Evolutionary conservation across 208 protist species (phyloP).

Genomic region (Wallacemonas collosoma): DNA sequence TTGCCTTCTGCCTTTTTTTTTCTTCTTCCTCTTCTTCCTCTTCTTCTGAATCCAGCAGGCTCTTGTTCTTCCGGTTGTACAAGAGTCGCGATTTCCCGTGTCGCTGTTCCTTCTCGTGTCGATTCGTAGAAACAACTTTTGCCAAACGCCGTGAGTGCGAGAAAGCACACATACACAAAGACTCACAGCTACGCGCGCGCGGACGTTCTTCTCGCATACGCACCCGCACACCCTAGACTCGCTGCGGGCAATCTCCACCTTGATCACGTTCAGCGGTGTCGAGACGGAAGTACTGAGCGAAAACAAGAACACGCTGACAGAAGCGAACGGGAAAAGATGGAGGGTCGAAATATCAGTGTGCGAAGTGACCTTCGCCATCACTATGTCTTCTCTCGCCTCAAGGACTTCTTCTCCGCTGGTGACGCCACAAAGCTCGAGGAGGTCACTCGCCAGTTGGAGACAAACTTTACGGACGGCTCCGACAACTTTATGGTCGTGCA

Average conservation of each 20-base stretch:
- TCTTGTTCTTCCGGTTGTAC: not conserved
- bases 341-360: slow-evolving; percentile 26
- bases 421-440: slow-evolving; percentile 63
- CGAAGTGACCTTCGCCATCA: slow-evolving; percentile 81
- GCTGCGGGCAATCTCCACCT: too few species aligned
- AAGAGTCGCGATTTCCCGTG: too few species aligned
- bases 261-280: not conserved
- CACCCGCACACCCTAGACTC: too few species aligned
- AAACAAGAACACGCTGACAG: not conserved
- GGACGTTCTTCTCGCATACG: too few species aligned
- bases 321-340: slow-evolving; percentile 16
- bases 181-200: too few species aligned
- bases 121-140: too few species aligned
- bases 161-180: too few species aligned
- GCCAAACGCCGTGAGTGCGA: too few species aligned
- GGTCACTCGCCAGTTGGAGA: slow-evolving; percentile 67
- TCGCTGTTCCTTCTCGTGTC: too few species aligned
- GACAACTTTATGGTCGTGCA: slow-evolving; percentile 87
- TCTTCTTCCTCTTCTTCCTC: slow-evolving; percentile 10
- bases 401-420: slow-evolving; percentile 86
- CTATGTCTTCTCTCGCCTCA: slow-evolving; percentile 87
- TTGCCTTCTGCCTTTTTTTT: slow-evolving; percentile 20
- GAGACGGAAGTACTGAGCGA: not conserved
- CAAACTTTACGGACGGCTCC: slow-evolving; percentile 82
- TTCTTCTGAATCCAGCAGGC: not conserved